Evolutionary conservation across 2,329 filamentous ascomycete genomes (phyloP).

Genomic region (Ophiostoma sp.): DNA sequence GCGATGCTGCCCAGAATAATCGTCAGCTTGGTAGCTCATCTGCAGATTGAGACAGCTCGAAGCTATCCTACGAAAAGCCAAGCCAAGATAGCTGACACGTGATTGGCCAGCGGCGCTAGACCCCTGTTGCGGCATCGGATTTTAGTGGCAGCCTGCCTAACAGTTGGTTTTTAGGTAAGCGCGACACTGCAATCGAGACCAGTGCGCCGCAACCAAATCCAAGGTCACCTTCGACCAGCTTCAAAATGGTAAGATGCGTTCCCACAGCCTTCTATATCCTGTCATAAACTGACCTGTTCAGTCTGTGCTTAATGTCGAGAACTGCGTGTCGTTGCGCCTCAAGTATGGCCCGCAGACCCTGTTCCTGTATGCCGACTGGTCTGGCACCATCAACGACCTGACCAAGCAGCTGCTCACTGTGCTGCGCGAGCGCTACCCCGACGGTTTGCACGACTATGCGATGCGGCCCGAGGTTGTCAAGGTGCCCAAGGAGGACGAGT

Average conservation of each 20-base stretch:
- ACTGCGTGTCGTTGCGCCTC: conserved; percentile 62
- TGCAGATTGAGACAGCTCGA: background rate
- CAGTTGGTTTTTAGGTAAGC: background rate
- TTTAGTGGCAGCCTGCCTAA: background rate
- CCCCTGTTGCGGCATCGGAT: background rate
- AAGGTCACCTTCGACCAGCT: background rate
- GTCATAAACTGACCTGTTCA: background rate
- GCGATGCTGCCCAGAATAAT: too few species aligned
- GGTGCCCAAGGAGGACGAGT: background rate
- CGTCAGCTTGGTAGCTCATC: too few species aligned
- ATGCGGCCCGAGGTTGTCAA: conserved; percentile 26
- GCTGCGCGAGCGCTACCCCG: conserved; percentile 52
- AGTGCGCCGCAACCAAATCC: background rate
- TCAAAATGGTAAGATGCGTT: background rate
- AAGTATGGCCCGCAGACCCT: conserved; percentile 68
- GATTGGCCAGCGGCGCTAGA: conserved; percentile 5
- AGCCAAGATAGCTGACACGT: background rate
- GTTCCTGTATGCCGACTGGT: conserved; percentile 58
- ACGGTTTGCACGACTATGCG: conserved; percentile 41
- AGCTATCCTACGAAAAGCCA: background rate
- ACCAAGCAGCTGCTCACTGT: conserved; percentile 54
- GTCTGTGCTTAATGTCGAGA: conserved; percentile 33
- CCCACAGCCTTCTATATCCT: background rate
- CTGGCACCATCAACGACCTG: conserved; percentile 51
- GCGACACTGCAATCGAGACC: background rate